Evolutionary conservation across 169 alveolate species (phyloP).

Genomic region (Plasmodium reichenowi): DNA sequence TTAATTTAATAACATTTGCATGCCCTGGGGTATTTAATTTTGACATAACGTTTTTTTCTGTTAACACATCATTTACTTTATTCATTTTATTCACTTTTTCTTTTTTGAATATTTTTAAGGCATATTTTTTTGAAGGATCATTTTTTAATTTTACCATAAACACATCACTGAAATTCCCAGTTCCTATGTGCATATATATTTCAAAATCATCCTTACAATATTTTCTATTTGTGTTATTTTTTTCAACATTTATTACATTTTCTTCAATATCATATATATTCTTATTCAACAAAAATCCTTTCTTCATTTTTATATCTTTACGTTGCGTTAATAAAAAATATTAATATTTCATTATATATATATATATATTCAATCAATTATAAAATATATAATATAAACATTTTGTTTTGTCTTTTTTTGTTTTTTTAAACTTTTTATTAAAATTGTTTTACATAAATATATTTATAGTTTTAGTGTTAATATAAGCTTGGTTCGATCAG

Average conservation of each 20-base stretch:
- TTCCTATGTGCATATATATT: constrained; percentile 85
- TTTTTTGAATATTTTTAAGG: constrained; percentile 88
- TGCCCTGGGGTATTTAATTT: constrained; percentile 87
- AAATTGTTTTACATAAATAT: too few species aligned
- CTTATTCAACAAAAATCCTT: constrained; percentile 68
- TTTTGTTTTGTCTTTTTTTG: too few species aligned
- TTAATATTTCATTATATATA: constrained; percentile 5
- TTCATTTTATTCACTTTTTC: constrained; percentile 78
- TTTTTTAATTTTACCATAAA: constrained; percentile 86
- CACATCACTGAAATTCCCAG: constrained; percentile 87
- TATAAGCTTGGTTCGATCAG: too few species aligned
- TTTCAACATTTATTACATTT: constrained; percentile 46
- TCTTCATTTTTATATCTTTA: constrained; percentile 55
- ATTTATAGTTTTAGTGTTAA: too few species aligned
- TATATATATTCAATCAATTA: constrained; percentile 24
- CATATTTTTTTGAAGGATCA: constrained; percentile 80
- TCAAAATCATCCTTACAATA: constrained; percentile 84
- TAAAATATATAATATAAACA: background rate
- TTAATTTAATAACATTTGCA: constrained; percentile 83
- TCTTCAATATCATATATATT: constrained; percentile 58
- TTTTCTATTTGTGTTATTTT: constrained; percentile 34
- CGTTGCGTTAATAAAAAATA: constrained; percentile 1
- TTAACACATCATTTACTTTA: constrained; percentile 80
- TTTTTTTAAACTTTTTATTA: too few species aligned
- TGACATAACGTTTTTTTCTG: constrained; percentile 84